Conservation (phyloP, 106 monocot genomes). For the Phalaenopsis equestris region DNA sequence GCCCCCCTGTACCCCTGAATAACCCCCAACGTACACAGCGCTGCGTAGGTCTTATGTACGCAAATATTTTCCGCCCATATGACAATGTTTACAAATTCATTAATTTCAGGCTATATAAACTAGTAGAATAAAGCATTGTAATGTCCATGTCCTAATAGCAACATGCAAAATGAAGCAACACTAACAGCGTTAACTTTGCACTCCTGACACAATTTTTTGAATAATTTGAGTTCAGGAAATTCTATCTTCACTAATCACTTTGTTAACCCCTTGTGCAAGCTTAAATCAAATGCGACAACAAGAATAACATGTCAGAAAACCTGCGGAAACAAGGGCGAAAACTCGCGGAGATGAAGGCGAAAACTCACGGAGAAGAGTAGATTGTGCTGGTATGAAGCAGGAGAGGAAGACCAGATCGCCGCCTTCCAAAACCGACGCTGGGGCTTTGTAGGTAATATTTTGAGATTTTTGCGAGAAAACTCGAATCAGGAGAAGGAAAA, state of each 20-base stretch:
- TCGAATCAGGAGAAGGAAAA: conserved; percentile 43
- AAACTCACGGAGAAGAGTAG: conserved; percentile 22
- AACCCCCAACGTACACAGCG: too few species aligned
- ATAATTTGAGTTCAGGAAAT: background rate
- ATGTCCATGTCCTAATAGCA: background rate
- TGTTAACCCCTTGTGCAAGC: background rate
- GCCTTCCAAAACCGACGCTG: conserved; percentile 6
- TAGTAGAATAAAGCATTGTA: background rate
- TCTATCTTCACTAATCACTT: background rate
- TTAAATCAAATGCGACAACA: background rate
- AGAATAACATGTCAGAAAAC: too few species aligned
- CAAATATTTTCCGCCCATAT: background rate
- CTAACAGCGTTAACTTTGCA: background rate
- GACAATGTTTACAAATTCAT: background rate
- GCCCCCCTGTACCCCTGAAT: too few species aligned
- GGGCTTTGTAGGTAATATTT: conserved; percentile 10
- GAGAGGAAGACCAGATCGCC: conserved; percentile 47
- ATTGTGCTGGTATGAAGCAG: conserved; percentile 24
- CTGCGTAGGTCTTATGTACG: too few species aligned
- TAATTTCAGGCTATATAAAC: background rate
- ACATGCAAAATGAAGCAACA: background rate
- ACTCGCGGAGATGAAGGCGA: too few species aligned
- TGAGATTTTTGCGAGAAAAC: conserved; percentile 28
- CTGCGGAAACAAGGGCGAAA: too few species aligned
- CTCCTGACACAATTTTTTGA: background rate